Conservation (phyloP, 73 alveolate genomes). For the Paramecium biaurelia region DNA sequence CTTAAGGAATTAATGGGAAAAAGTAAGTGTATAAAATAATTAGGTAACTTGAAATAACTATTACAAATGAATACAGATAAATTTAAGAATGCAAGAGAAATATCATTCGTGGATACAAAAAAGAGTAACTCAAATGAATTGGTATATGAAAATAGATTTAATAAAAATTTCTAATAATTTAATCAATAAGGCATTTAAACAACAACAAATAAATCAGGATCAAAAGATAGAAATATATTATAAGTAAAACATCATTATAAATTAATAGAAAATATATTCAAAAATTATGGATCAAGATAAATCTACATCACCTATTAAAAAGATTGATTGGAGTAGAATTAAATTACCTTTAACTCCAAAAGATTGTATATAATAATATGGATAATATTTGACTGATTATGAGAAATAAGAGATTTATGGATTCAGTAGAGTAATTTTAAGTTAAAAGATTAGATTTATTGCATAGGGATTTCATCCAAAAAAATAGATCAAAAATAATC, state of each 20-base stretch:
- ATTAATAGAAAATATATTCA: background rate
- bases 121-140: background rate
- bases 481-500: background rate
- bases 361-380: conserved; percentile 35
- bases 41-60: background rate
- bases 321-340: background rate
- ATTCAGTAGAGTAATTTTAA: background rate
- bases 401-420: conserved; percentile 47
- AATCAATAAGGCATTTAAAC: background rate
- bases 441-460: background rate
- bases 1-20: background rate
- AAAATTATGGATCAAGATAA: background rate
- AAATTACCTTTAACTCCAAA: conserved; percentile 45
- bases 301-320: background rate
- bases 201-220: background rate
- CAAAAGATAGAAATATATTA: background rate
- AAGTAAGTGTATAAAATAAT: background rate
- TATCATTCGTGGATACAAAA: background rate
- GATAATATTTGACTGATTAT: conserved; percentile 38
- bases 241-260: background rate
- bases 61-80: background rate
- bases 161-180: background rate
- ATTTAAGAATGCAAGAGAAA: background rate
- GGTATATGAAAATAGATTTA: background rate
- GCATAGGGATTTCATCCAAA: conserved; percentile 37